Percentiles rank a stretch among this genome's conserved stretches.
These are phyloP conservation scores for Penicillium sumatraense DNA, from an alignment of 2,329 filamentous ascomycete genomes.

Conservation along the genomic window DNA sequence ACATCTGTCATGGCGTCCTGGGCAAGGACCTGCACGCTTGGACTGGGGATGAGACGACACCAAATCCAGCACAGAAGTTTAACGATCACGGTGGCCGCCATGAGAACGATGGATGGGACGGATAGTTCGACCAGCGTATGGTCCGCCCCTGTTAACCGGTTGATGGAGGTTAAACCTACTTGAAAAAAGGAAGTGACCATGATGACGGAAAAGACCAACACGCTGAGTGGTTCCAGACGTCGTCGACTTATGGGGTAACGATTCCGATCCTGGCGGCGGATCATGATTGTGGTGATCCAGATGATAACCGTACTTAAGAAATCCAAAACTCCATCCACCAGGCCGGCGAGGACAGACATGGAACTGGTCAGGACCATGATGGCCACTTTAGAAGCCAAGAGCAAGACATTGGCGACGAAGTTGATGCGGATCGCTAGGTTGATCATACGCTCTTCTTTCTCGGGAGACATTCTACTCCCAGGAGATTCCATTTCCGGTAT, in stretches of 20 bases:
- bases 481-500: conserved; percentile 52
- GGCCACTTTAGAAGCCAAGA: conserved; percentile 75
- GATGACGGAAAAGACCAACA: conserved; percentile 68
- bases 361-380: conserved; percentile 77
- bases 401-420: conserved; percentile 73
- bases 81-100: conserved; percentile 79
- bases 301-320: conserved; percentile 68
- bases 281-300: conserved; percentile 63
- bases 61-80: conserved; percentile 85
- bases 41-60: conserved; percentile 85
- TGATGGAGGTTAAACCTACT: conserved; percentile 63
- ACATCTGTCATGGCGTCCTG: conserved; percentile 76
- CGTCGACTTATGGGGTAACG: conserved; percentile 68
- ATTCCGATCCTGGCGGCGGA: conserved; percentile 63
- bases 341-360: conserved; percentile 67
- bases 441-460: conserved; percentile 75
- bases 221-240: conserved; percentile 66
- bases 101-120: conserved; percentile 74
- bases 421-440: conserved; percentile 89
- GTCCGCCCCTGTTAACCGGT: conserved; percentile 60
- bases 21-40: conserved; percentile 78
- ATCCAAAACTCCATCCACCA: conserved; percentile 69
- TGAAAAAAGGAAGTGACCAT: conserved; percentile 70
- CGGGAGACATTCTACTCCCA: conserved; percentile 55
- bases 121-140: conserved; percentile 74